A percentile compares a stretch with the other conserved stretches of the same genome.
These are phyloP conservation scores for Orbilia oligospora DNA, from an alignment of 2,329 filamentous ascomycete species.

Conservation along the genomic window DNA sequence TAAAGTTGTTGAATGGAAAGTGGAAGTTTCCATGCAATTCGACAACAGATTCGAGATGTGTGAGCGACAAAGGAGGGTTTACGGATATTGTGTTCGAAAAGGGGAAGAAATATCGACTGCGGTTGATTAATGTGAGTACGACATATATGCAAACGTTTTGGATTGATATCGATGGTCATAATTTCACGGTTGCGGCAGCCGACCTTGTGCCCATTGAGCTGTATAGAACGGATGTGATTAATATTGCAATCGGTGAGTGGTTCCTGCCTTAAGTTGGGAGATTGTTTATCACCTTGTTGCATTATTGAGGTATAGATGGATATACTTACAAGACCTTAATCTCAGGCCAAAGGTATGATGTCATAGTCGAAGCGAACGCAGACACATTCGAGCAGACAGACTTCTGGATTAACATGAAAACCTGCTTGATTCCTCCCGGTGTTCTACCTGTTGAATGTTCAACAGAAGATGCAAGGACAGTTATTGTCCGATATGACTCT, in stretches of 20 bases:
- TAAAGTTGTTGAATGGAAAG: constrained; percentile 47
- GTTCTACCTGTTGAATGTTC: constrained; percentile 18
- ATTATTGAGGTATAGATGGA: too few relatives aligned
- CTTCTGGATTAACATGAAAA: constrained; percentile 69
- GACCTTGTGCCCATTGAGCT: constrained; percentile 76
- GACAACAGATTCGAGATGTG: constrained; percentile 64
- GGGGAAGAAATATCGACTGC: constrained; percentile 65
- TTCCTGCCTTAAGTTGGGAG: too few relatives aligned
- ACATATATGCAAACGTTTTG: constrained; percentile 66
- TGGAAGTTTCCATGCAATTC: constrained; percentile 54
- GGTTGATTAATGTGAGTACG: constrained; percentile 68
- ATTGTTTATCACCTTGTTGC: too few relatives aligned
- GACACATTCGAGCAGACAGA: constrained; percentile 64
- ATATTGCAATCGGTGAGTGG: constrained; percentile 73
- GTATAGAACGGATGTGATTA: constrained; percentile 75
- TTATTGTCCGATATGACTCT: constrained; percentile 46
- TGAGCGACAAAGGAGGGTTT: constrained; percentile 34
- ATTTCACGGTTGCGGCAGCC: constrained; percentile 75
- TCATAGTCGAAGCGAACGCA: constrained; percentile 68
- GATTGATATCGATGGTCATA: constrained; percentile 76
- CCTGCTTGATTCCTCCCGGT: constrained; percentile 44
- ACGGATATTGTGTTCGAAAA: constrained; percentile 59
- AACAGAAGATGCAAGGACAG: constrained; percentile 36
- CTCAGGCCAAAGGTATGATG: constrained; percentile 68
- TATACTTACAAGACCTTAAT: background rate